Evolutionary conservation across 2,329 filamentous ascomycete genomes (phyloP), one percentile per base, ranked within the genome.

Genomic region (Colletotrichum musae): DNA sequence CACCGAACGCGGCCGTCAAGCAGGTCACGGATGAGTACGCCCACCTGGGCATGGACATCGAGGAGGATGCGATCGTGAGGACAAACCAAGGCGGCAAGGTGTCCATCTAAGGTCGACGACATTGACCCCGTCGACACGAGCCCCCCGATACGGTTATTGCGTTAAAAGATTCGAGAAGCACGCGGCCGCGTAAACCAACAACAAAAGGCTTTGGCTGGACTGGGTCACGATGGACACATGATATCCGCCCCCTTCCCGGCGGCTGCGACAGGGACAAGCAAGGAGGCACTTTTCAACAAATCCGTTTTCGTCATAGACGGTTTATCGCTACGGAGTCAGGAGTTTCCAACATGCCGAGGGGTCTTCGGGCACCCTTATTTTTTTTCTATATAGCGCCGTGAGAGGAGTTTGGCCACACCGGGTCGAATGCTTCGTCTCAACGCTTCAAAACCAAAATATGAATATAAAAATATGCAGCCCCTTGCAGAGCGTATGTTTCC

Each of bases 31-130:
- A 52, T 81, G 89, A 90, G 68, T 83, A 84, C 63, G 78, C 81
- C 39, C 79, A 86, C 51, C 73, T 78, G 21, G 78, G 82, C 51
- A 73, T 78, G 21, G 78, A 83, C 69, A 89, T 98, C 71, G 94
- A 97, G 80, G 90, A 95, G 75, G 94, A 97, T 76, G 84, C 92
- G 76, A 81, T 91, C 28, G 87, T 96, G 41, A 43, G 13, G 16
- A 43, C 41, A 43, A 43, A 43, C 41, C 16, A 43, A 6, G 41
- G 41, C 15, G 41, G 41, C 32, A 36, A 36, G 32, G 32, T 36
- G 32, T n/a, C 26, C 24, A 47, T 52, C 36, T 26, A 60, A 66
- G 26, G 41, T 7, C 57, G 18, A 16, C 43, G 7, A 39, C 16
- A 28, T n/a, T 26, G 51, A 50, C 43, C 3, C 21, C 45, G 41